These are phyloP conservation scores for Dendrobium nobile DNA, from an alignment of 106 monocot genomes.

Conservation along the genomic window DNA sequence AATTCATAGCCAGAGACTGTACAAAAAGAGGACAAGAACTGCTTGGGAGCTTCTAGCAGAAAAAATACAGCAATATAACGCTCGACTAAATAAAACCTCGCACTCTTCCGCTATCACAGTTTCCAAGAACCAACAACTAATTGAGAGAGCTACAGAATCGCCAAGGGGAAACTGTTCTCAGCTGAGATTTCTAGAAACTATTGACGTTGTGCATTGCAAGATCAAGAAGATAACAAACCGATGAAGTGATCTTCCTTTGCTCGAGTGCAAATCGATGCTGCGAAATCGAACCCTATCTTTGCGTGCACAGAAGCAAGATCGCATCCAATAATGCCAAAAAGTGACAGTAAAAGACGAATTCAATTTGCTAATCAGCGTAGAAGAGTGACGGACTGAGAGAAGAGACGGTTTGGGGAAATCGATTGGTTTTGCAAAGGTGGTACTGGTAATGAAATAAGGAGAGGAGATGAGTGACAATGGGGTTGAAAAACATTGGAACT, in stretches of 20 bases:
- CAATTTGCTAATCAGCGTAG: neutral
- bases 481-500: no score
- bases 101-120: neutral
- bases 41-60: neutral
- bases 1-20: neutral
- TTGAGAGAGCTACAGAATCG: neutral
- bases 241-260: neutral
- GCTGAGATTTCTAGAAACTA: neutral
- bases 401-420: neutral
- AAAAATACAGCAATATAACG: neutral
- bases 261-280: neutral
- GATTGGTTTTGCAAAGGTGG: neutral
- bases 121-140: conserved; percentile 4
- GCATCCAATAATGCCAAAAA: neutral
- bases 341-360: neutral
- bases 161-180: neutral
- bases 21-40: neutral
- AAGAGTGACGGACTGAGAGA: neutral
- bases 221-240: conserved; percentile 1
- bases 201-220: neutral
- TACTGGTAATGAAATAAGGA: no score
- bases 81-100: neutral
- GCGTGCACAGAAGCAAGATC: neutral
- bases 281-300: neutral
- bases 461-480: no score